These are phyloP conservation scores for Calocybe cyanea DNA, from an alignment of 768 basidiomycete species.

Conservation along the genomic window DNA sequence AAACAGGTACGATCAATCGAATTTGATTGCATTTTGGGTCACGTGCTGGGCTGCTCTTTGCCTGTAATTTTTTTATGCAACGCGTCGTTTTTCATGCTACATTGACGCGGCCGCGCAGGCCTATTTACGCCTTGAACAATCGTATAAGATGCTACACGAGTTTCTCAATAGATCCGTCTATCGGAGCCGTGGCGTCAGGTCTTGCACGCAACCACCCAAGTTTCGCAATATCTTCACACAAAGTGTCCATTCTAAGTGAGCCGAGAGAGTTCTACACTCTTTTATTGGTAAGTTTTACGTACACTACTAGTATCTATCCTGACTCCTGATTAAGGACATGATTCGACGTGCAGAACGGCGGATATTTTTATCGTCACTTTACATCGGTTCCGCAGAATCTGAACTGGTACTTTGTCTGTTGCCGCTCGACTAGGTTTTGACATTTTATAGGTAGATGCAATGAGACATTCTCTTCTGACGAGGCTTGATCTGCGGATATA, in stretches of 20 bases:
- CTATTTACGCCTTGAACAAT: background rate
- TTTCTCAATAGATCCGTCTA: conserved; percentile 26
- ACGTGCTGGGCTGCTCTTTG: too few species aligned
- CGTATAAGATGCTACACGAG: conserved; percentile 22
- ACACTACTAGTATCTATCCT: background rate
- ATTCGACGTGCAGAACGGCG: conserved; percentile 72
- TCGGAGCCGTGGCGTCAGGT: conserved; percentile 32
- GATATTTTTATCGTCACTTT: conserved; percentile 88
- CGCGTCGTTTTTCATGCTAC: background rate
- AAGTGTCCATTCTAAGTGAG: conserved; percentile 50
- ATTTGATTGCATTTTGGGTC: too few species aligned
- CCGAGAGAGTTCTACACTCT: conserved; percentile 58
- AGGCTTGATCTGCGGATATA: conserved; percentile 64
- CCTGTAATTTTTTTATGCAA: too few species aligned
- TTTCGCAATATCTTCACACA: conserved; percentile 40
- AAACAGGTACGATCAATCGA: too few species aligned
- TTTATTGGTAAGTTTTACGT: conserved; percentile 39
- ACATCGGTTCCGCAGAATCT: conserved; percentile 76
- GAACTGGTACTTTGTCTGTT: conserved; percentile 59
- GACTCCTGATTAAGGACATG: conserved; percentile 50
- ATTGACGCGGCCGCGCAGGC: conserved; percentile 1
- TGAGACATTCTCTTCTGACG: conserved; percentile 53
- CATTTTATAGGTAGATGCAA: conserved; percentile 57
- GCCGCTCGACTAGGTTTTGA: background rate
- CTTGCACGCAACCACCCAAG: conserved; percentile 42